A percentile compares a stretch with the other conserved stretches of the same genome.
Conservation (phyloP, 805 yeast species). For the Kodamaea kakaduensis region DNA sequence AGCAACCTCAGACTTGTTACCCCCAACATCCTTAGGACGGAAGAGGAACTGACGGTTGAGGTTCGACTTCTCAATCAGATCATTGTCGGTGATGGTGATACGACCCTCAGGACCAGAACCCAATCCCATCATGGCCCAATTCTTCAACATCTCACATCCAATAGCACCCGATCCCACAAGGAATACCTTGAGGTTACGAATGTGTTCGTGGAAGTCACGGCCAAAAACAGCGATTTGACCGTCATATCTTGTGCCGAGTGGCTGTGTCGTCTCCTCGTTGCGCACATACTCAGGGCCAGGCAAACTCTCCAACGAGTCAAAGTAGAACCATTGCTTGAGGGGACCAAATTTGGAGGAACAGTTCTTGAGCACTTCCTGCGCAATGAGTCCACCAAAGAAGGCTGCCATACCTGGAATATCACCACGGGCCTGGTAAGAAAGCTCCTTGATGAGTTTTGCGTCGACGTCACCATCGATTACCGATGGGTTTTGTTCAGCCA, state of each 20-base stretch:
- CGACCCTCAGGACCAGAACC: constrained; percentile 90
- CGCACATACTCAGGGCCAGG: constrained; percentile 62
- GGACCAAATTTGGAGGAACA: constrained; percentile 96
- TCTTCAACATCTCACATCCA: constrained; percentile 97
- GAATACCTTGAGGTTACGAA: constrained; percentile 78
- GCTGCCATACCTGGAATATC: constrained; percentile 89
- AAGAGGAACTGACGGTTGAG: constrained; percentile 94
- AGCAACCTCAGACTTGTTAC: constrained; percentile 85
- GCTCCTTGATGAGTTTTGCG: constrained; percentile 61
- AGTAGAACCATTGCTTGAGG: constrained; percentile 84
- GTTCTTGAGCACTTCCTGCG: constrained; percentile 95
- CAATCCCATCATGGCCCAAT: constrained; percentile 96
- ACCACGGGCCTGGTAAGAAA: constrained; percentile 85
- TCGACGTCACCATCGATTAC: constrained; percentile 62
- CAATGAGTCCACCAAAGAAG: constrained; percentile 88
- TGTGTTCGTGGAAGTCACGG: constrained; percentile 60
- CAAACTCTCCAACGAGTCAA: constrained; percentile 88
- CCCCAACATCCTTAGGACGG: constrained; percentile 92
- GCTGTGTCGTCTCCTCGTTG: constrained; percentile 66
- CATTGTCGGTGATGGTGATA: constrained; percentile 86
- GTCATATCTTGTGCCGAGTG: constrained; percentile 82
- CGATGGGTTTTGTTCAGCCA: constrained; percentile 52
- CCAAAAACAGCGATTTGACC: constrained; percentile 96
- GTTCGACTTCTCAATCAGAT: constrained; percentile 91
- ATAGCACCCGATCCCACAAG: constrained; percentile 97